Evolutionary conservation across 495 filamentous ascomycete genomes (phyloP).

Genomic region (Parmelia sp.): DNA sequence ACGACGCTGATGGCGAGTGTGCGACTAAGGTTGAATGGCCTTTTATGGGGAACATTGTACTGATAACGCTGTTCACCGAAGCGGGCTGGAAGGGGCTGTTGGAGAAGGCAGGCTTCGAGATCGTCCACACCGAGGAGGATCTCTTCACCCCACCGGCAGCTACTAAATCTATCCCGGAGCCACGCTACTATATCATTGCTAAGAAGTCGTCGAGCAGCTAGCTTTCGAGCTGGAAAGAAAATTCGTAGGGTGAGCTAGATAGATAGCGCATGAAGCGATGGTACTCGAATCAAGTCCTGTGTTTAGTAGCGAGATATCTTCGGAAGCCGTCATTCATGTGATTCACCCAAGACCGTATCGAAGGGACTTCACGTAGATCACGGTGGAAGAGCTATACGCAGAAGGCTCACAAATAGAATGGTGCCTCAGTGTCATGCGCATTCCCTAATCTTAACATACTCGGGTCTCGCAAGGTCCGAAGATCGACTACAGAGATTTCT

Average conservation of each 20-base stretch:
- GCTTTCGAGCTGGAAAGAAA: neutral
- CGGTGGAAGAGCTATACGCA: too few relatives aligned
- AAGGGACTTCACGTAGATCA: too few relatives aligned
- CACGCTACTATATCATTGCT: conserved; percentile 20
- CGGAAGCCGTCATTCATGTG: too few relatives aligned
- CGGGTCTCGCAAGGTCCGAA: too few relatives aligned
- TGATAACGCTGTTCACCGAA: conserved; percentile 18
- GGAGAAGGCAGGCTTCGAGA: conserved; percentile 25
- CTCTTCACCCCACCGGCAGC: conserved; percentile 13
- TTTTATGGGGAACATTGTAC: conserved; percentile 15
- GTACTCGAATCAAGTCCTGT: neutral
- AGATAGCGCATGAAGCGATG: neutral
- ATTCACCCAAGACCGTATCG: too few relatives aligned
- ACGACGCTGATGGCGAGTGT: conserved; percentile 23
- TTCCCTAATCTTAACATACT: too few relatives aligned
- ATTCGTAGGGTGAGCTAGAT: neutral
- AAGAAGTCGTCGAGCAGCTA: neutral
- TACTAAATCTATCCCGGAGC: conserved; percentile 7
- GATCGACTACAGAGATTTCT: too few relatives aligned
- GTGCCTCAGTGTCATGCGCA: too few relatives aligned
- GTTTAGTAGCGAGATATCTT: neutral
- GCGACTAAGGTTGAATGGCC: conserved; percentile 15
- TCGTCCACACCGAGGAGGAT: conserved; percentile 16
- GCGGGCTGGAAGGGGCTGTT: conserved; percentile 22
- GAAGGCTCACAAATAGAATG: too few relatives aligned